These are phyloP conservation scores for Plectosphaerella sp. DNA, from an alignment of 2,329 filamentous ascomycete genomes.

Conservation along the genomic window DNA sequence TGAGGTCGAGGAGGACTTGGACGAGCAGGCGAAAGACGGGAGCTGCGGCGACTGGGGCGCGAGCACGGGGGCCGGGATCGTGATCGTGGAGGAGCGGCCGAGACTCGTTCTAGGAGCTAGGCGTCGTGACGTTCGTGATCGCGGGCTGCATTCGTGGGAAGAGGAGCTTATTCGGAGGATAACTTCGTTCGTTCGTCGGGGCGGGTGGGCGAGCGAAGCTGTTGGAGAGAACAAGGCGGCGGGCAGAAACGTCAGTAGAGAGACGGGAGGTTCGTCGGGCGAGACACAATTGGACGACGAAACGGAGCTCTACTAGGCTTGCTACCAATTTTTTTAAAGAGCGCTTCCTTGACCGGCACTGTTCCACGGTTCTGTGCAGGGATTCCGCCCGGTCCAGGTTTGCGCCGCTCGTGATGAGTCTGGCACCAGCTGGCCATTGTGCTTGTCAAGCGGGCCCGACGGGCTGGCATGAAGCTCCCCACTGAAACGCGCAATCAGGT, in stretches of 20 bases:
- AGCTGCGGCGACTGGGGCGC: background rate
- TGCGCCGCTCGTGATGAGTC: too few relatives aligned
- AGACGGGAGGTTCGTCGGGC: conserved; percentile 4
- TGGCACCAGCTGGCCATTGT: too few relatives aligned
- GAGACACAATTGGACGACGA: conserved; percentile 7
- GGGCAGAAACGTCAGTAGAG: too few relatives aligned
- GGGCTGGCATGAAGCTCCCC: too few relatives aligned
- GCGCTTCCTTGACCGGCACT: too few relatives aligned
- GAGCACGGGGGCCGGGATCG: background rate
- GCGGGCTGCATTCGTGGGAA: background rate
- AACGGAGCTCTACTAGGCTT: conserved; percentile 7
- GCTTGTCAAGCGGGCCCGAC: too few relatives aligned
- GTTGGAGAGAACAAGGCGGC: background rate
- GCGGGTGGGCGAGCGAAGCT: background rate
- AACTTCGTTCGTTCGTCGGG: background rate
- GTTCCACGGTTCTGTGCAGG: too few relatives aligned
- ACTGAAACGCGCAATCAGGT: too few relatives aligned
- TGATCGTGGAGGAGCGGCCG: background rate
- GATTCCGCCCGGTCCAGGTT: too few relatives aligned
- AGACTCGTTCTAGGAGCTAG: conserved; percentile 1
- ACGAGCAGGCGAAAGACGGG: background rate
- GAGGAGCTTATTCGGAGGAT: background rate
- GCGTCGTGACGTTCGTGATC: background rate
- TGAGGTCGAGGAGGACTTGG: background rate
- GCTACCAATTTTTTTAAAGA: conserved; percentile 14